Conservation (phyloP, 2,329 filamentous ascomycete species). For the Hypoxylon rubiginosum region DNA sequence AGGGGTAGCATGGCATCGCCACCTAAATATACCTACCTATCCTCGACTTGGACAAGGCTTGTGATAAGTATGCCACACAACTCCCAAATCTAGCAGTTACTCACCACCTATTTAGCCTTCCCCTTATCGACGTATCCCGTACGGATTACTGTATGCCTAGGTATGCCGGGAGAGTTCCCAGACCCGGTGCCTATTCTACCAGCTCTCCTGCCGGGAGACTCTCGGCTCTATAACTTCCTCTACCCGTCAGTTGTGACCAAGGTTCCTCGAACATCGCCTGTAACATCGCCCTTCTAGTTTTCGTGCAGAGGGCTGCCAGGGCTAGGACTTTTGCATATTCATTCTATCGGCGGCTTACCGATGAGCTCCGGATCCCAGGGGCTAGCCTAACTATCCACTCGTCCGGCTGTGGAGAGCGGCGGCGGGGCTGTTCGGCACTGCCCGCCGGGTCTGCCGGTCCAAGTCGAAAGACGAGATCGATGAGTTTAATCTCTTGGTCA, state of each 20-base stretch:
- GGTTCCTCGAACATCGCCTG: constrained; percentile 59
- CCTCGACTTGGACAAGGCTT: constrained; percentile 57
- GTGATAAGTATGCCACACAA: constrained; percentile 57
- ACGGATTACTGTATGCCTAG: too few relatives aligned
- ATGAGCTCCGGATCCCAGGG: constrained; percentile 51
- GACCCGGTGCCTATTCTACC: constrained; percentile 56
- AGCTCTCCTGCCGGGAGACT: constrained; percentile 60
- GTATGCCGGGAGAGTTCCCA: constrained; percentile 20
- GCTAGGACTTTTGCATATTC: constrained; percentile 42
- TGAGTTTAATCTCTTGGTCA: constrained; percentile 67
- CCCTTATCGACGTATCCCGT: constrained; percentile 56
- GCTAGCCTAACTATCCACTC: constrained; percentile 39
- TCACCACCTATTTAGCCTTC: constrained; percentile 56
- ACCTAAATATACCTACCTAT: constrained; percentile 46
- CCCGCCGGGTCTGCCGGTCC: too few relatives aligned
- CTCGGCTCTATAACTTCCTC: constrained; percentile 64
- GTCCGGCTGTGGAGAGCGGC: constrained; percentile 66
- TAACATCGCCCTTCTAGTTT: constrained; percentile 47
- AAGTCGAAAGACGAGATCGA: too few relatives aligned
- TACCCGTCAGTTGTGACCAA: constrained; percentile 58
- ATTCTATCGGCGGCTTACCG: constrained; percentile 46
- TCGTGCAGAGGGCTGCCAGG: constrained; percentile 44
- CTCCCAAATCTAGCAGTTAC: constrained; percentile 2
- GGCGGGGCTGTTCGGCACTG: constrained; percentile 71
- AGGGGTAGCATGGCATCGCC: constrained; percentile 23